Conservation (phyloP, 2,329 filamentous ascomycete species). For the Mycosphaerella sp. region DNA sequence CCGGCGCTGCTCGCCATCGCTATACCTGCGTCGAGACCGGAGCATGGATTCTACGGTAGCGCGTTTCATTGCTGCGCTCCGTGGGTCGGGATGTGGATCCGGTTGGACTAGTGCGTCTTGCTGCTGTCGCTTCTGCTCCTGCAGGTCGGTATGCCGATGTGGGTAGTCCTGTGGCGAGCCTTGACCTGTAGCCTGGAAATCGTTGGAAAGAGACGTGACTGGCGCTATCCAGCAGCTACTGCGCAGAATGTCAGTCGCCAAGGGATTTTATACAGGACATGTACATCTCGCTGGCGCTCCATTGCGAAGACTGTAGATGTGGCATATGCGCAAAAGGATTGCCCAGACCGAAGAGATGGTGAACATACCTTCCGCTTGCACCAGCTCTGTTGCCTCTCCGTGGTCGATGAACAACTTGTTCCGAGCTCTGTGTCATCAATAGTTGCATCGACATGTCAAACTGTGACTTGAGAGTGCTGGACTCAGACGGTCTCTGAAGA, state of each 20-base stretch:
- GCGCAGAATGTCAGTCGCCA: neutral
- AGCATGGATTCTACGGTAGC: neutral
- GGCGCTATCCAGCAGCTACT: neutral
- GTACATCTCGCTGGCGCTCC: neutral
- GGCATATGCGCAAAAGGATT: neutral
- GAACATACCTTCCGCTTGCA: neutral
- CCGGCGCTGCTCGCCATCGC: neutral
- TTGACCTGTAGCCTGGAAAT: neutral
- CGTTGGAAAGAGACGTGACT: neutral
- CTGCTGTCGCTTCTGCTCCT: neutral
- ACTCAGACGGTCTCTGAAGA: neutral
- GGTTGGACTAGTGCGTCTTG: neutral
- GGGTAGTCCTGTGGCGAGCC: neutral
- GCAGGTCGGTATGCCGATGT: neutral
- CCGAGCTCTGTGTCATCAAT: conserved; percentile 2
- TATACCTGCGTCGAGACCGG: neutral
- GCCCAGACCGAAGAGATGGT: neutral
- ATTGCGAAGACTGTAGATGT: neutral
- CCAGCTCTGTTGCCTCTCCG: neutral
- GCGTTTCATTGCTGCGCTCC: neutral
- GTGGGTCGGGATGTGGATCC: neutral
- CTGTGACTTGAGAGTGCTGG: neutral
- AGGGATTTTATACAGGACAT: neutral
- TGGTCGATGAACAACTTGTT: neutral
- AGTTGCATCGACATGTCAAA: conserved; percentile 6